These are phyloP conservation scores for Boletus speciosus DNA, from an alignment of 768 basidiomycete genomes.

Conservation along the genomic window DNA sequence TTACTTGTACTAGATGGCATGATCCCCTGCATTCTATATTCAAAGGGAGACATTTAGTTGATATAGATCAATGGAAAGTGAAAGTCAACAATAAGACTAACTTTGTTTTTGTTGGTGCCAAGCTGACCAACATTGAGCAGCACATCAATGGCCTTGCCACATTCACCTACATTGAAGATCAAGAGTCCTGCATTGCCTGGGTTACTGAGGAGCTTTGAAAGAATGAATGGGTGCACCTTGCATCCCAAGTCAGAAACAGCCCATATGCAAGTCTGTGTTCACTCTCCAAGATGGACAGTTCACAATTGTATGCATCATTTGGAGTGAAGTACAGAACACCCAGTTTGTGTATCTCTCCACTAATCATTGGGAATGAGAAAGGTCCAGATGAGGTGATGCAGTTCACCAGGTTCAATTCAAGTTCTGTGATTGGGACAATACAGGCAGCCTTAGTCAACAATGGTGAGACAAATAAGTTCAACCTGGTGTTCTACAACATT, in stretches of 20 bases:
- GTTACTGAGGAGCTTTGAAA: not conserved
- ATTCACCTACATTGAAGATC: not conserved
- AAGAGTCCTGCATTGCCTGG: not conserved
- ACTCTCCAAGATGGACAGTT: no score
- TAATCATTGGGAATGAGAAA: no score
- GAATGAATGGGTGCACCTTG: constrained; percentile 19
- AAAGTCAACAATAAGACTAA: not conserved
- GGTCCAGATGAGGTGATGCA: no score
- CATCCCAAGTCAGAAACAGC: not conserved
- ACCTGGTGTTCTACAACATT: no score
- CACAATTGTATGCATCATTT: no score
- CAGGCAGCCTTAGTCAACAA: no score
- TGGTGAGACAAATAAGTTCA: no score
- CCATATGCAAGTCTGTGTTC: no score
- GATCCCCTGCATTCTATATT: not conserved
- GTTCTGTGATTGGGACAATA: no score
- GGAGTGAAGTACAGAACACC: no score
- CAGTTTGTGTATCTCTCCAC: no score
- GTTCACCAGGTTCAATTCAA: no score
- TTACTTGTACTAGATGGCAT: not conserved
- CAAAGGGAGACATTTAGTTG: not conserved
- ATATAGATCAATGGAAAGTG: not conserved
- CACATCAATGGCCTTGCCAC: not conserved
- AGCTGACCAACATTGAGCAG: not conserved
- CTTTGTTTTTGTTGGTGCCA: not conserved